Evolutionary conservation across 1,139 yeast species (phyloP).

Genomic region (Geotrichum klebahnii): DNA sequence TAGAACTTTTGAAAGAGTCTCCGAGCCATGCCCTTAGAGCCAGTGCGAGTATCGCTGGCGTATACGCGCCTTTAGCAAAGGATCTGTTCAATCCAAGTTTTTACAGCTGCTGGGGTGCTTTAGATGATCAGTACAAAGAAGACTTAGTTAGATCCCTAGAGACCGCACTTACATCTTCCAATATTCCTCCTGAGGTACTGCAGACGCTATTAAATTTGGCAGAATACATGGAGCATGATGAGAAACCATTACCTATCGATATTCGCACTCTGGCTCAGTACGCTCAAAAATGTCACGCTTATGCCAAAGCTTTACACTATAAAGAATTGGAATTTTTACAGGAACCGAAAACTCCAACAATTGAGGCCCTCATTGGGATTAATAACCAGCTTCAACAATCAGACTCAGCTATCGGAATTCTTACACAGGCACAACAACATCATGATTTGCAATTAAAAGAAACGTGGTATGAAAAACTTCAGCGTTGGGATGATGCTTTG

Average conservation of each 20-base stretch:
- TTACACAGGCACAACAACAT: constrained; percentile 91
- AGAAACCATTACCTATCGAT: constrained; percentile 85
- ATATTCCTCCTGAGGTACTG: constrained; percentile 92
- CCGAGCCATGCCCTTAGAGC: constrained; percentile 95
- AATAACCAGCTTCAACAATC: constrained; percentile 93
- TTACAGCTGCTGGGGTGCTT: constrained; percentile 92
- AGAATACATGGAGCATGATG: constrained; percentile 97
- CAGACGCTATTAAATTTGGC: constrained; percentile 85
- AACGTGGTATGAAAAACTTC: constrained; percentile 95
- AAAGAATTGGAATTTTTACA: constrained; percentile 92
- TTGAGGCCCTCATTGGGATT: constrained; percentile 85
- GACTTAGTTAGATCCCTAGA: constrained; percentile 83
- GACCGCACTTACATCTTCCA: constrained; percentile 80
- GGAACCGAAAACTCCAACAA: constrained; percentile 87
- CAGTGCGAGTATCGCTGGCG: constrained; percentile 84
- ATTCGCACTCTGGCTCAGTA: constrained; percentile 85
- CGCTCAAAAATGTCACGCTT: constrained; percentile 94
- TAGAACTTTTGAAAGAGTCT: constrained; percentile 82
- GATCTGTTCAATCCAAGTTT: constrained; percentile 92
- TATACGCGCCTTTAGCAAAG: constrained; percentile 82
- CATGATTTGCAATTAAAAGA: constrained; percentile 90
- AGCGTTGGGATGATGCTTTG: constrained; percentile 97
- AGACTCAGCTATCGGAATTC: constrained; percentile 95
- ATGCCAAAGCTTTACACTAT: constrained; percentile 94
- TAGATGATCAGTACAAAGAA: constrained; percentile 88